Percentiles rank a stretch among this genome's conserved stretches.
Evolutionary conservation across 2,329 filamentous ascomycete species (phyloP).

Genomic region (Teratosphaeria pseudoeucalypti): DNA sequence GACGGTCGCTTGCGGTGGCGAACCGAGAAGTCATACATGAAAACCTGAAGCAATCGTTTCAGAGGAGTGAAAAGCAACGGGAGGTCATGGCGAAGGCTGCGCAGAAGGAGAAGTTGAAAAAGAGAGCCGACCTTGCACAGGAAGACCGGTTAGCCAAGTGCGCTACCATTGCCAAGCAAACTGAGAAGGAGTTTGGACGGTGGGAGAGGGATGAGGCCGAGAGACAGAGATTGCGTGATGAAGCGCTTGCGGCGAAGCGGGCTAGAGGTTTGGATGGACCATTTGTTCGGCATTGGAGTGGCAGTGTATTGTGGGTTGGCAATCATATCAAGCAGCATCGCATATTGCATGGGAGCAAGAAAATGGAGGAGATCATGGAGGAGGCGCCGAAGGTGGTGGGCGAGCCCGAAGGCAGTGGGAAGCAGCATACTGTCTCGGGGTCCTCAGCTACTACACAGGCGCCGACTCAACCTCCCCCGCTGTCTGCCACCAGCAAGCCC

Average conservation of each 20-base stretch:
- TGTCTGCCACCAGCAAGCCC: slow-evolving; percentile 3
- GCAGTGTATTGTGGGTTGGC: slow-evolving; percentile 71
- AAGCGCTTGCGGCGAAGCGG: slow-evolving; percentile 76
- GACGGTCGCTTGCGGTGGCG: slow-evolving; percentile 51
- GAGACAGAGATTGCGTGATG: slow-evolving; percentile 71
- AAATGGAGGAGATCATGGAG: slow-evolving; percentile 18
- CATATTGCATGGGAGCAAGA: slow-evolving; percentile 24
- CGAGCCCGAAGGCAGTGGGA: background rate
- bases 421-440: background rate
- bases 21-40: slow-evolving; percentile 50
- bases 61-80: slow-evolving; percentile 59
- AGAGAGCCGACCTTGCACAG: slow-evolving; percentile 77
- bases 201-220: slow-evolving; percentile 92
- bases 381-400: slow-evolving; percentile 8
- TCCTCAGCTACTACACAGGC: background rate
- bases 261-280: slow-evolving; percentile 79
- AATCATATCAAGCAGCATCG: slow-evolving; percentile 55
- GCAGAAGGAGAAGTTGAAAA: slow-evolving; percentile 54
- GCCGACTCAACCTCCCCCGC: slow-evolving; percentile 1
- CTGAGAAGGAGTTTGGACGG: slow-evolving; percentile 70
- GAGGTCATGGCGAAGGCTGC: slow-evolving; percentile 52
- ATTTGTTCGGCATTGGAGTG: slow-evolving; percentile 87
- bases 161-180: slow-evolving; percentile 64
- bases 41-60: slow-evolving; percentile 64
- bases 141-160: slow-evolving; percentile 50